phyloP scores from a whole-genome alignment of 106 monocot genomes.

The Dioscorea dumetorum region DNA sequence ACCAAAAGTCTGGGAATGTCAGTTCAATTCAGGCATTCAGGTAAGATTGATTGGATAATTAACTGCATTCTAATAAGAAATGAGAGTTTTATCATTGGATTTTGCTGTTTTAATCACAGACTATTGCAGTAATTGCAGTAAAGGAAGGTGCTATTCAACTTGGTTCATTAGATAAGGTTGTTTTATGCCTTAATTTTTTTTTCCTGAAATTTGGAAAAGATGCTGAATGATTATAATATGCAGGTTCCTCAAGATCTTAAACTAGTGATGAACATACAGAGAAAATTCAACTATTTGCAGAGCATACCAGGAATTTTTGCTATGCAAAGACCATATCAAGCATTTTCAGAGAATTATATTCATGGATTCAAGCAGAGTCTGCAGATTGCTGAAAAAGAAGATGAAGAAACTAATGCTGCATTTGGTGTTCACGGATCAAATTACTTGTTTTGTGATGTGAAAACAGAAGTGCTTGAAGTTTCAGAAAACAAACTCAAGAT shows the following conservation, averaged over 20 bases:
- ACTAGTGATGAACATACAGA: slow-evolving; percentile 4
- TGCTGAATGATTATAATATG: not conserved
- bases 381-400: not conserved
- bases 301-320: not conserved
- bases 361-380: not conserved
- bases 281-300: slow-evolving; percentile 3
- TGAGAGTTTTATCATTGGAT: not conserved
- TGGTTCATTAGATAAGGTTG: slow-evolving; percentile 3
- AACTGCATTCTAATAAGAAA: not conserved
- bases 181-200: not conserved
- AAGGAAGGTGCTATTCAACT: slow-evolving; percentile 4
- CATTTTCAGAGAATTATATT: not conserved
- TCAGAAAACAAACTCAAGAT: no score
- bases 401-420: no score
- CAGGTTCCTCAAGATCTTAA: slow-evolving; percentile 3
- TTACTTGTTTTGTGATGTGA: no score
- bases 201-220: not conserved
- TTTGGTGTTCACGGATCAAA: no score
- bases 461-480: no score
- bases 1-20: slow-evolving; percentile 2
- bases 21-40: slow-evolving; percentile 10
- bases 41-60: not conserved
- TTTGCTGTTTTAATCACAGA: not conserved
- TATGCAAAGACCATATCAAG: slow-evolving; percentile 1
- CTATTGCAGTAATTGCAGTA: slow-evolving; percentile 6